These are phyloP conservation scores for Sutorius eximius DNA, from an alignment of 1,284 basidiomycete species.

Conservation along the genomic window DNA sequence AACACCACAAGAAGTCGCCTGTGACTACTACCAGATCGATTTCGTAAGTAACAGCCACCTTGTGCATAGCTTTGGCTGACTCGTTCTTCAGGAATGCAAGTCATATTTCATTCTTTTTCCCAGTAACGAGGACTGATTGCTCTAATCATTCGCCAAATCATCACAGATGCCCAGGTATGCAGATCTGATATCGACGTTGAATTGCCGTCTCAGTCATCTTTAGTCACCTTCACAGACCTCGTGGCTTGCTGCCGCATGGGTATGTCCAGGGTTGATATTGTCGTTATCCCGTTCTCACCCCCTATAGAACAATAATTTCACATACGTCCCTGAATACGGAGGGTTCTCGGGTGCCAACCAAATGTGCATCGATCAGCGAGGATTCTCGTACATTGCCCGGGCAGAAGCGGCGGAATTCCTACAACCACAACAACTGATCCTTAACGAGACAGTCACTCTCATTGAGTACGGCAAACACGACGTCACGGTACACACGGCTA, in stretches of 20 bases:
- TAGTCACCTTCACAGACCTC: slow-evolving; percentile 12
- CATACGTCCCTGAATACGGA: slow-evolving; percentile 9
- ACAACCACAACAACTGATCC: slow-evolving; percentile 6
- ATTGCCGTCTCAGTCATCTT: not conserved
- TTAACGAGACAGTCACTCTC: slow-evolving; percentile 7
- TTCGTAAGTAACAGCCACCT: not conserved
- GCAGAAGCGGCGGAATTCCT: slow-evolving; percentile 9
- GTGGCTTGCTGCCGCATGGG: slow-evolving; percentile 12
- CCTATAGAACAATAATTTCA: slow-evolving; percentile 9
- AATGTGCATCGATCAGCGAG: slow-evolving; percentile 9
- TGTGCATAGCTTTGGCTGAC: not conserved
- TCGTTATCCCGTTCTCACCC: not conserved
- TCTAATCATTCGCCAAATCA: not conserved
- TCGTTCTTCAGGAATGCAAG: slow-evolving; percentile 12
- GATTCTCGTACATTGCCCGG: slow-evolving; percentile 5
- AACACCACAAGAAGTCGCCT: slow-evolving; percentile 10
- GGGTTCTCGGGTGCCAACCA: slow-evolving; percentile 2
- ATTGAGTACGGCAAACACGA: not conserved
- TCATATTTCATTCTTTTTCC: not conserved
- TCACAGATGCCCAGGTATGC: slow-evolving; percentile 12
- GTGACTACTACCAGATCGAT: slow-evolving; percentile 14
- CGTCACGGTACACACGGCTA: slow-evolving; percentile 8
- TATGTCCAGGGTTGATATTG: not conserved
- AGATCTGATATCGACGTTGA: not conserved
- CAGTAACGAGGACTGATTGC: not conserved